phyloP scores from a whole-genome alignment of 768 basidiomycete genomes.

The Auriscalpium vulgare region DNA sequence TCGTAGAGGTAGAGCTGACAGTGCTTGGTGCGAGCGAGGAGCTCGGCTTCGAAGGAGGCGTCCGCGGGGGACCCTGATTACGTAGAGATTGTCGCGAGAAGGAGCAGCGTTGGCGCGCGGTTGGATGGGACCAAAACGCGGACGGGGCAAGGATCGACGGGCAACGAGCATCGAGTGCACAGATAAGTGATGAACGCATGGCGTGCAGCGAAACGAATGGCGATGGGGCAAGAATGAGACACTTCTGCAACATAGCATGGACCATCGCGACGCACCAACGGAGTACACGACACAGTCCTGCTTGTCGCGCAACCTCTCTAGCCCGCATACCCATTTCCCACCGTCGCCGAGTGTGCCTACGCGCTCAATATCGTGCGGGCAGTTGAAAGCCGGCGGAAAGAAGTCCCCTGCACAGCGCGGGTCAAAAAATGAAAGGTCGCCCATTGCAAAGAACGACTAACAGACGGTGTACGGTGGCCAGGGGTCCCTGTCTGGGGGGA shows the following conservation, averaged over 20 bases:
- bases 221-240: no score
- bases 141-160: no score
- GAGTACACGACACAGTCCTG: slow-evolving; percentile 53
- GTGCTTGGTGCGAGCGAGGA: slow-evolving; percentile 37
- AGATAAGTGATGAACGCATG: no score
- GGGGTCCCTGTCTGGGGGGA: slow-evolving; percentile 13
- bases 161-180: no score
- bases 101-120: neutral
- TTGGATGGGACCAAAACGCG: neutral
- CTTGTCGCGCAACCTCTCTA: slow-evolving; percentile 46
- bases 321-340: slow-evolving; percentile 65
- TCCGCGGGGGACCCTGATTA: slow-evolving; percentile 44
- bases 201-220: no score
- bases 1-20: slow-evolving; percentile 63
- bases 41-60: slow-evolving; percentile 54
- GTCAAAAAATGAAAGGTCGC: neutral
- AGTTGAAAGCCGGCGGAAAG: slow-evolving; percentile 35
- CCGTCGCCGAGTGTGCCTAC: slow-evolving; percentile 52
- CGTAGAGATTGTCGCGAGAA: neutral
- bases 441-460: neutral
- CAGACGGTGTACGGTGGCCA: slow-evolving; percentile 16
- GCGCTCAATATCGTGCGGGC: slow-evolving; percentile 36
- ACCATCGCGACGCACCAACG: slow-evolving; percentile 33
- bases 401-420: slow-evolving; percentile 31
- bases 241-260: no score